These are phyloP conservation scores for Termitomyces sp. DNA, from an alignment of 768 basidiomycete species.

Conservation along the genomic window DNA sequence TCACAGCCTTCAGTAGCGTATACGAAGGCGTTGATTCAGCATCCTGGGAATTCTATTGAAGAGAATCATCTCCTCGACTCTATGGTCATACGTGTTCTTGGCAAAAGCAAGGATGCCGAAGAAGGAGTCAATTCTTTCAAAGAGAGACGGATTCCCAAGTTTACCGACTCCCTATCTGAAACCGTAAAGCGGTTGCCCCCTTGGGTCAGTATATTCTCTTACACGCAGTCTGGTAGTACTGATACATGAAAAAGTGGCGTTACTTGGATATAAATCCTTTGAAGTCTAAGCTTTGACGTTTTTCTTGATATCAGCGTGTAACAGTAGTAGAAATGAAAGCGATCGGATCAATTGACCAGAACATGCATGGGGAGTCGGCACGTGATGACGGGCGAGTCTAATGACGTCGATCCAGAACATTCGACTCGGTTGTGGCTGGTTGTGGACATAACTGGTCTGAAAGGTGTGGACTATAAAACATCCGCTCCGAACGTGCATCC, in stretches of 20 bases:
- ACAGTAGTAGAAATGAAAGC: no score
- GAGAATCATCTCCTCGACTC: conserved; percentile 53
- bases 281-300: conserved; percentile 11
- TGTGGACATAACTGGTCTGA: background rate
- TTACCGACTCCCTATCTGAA: conserved; percentile 37
- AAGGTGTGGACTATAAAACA: background rate
- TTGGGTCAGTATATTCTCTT: conserved; percentile 34
- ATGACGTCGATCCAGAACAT: conserved; percentile 11
- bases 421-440: background rate
- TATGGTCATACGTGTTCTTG: conserved; percentile 35
- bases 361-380: background rate
- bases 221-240: background rate
- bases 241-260: conserved; percentile 9
- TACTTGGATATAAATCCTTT: conserved; percentile 9
- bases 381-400: background rate
- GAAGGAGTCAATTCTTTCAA: conserved; percentile 47
- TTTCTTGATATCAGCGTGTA: background rate
- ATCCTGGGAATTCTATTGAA: conserved; percentile 43
- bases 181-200: conserved; percentile 39
- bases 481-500: background rate
- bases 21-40: conserved; percentile 46
- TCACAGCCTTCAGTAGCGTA: conserved; percentile 46
- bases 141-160: conserved; percentile 38
- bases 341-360: no score
- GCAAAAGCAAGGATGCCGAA: conserved; percentile 30